phyloP scores from a whole-genome alignment of 768 basidiomycete genomes.

The Trametes villosa region DNA sequence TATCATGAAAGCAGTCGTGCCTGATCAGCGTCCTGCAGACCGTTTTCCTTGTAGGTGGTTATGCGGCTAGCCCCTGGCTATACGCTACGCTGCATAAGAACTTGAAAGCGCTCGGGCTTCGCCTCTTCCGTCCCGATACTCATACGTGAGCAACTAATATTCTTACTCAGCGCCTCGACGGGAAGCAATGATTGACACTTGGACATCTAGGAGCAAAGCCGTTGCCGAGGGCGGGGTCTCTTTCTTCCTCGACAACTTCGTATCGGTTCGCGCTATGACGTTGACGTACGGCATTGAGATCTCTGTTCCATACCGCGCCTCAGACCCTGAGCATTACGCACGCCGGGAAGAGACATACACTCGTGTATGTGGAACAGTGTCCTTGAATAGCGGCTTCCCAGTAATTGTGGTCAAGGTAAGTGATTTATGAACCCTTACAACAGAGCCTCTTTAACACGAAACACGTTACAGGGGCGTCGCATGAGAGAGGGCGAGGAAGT shows the following conservation, averaged over 20 bases:
- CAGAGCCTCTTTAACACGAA: too few relatives aligned
- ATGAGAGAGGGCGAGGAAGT: too few relatives aligned
- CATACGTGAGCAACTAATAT: constrained; percentile 55
- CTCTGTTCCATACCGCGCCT: constrained; percentile 39
- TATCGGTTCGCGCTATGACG: constrained; percentile 51
- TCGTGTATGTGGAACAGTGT: too few relatives aligned
- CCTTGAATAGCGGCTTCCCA: too few relatives aligned
- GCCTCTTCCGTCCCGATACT: constrained; percentile 73
- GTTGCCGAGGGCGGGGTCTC: constrained; percentile 56
- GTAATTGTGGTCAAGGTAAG: too few relatives aligned
- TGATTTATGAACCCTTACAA: too few relatives aligned
- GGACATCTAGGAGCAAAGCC: constrained; percentile 47
- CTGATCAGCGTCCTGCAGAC: constrained; percentile 48
- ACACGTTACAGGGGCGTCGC: too few relatives aligned
- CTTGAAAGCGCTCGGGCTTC: constrained; percentile 54
- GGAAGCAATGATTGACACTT: constrained; percentile 16
- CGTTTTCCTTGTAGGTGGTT: constrained; percentile 81
- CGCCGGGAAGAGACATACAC: too few relatives aligned
- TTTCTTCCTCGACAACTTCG: constrained; percentile 50
- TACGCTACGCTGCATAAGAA: constrained; percentile 71
- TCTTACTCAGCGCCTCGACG: not conserved
- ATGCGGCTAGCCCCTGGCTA: constrained; percentile 81
- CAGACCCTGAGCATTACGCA: constrained; percentile 44
- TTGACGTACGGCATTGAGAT: constrained; percentile 53
- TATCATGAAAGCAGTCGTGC: not conserved